Evolutionary conservation across 179 eudicot species (phyloP).

Genomic region (Actinidia arguta): DNA sequence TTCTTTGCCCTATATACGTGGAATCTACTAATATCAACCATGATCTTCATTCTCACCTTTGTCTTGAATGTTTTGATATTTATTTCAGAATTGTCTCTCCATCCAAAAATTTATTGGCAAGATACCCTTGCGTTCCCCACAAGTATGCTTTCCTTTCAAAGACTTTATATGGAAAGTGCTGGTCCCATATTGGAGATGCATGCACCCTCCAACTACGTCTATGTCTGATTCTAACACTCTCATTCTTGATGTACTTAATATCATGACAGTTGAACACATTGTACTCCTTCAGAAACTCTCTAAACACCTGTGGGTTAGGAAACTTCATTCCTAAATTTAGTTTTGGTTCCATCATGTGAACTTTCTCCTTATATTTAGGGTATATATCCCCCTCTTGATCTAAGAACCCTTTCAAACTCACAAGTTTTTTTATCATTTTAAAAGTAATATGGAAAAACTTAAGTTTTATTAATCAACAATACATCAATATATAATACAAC

Average conservation of each 20-base stretch:
- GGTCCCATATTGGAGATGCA: background rate
- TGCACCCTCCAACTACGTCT: background rate
- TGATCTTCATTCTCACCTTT: background rate
- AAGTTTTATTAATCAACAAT: too few relatives aligned
- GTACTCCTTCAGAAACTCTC: too few relatives aligned
- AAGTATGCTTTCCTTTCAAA: background rate
- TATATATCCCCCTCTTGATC: too few relatives aligned
- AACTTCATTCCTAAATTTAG: too few relatives aligned
- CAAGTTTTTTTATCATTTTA: too few relatives aligned
- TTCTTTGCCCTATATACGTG: background rate
- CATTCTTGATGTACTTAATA: background rate
- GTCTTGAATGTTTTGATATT: background rate
- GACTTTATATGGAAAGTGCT: background rate
- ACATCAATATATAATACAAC: too few relatives aligned
- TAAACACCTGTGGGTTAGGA: too few relatives aligned
- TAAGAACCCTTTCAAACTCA: too few relatives aligned
- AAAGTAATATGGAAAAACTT: too few relatives aligned
- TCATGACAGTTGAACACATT: background rate
- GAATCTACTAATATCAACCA: background rate
- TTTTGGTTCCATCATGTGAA: too few relatives aligned
- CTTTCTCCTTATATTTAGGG: too few relatives aligned
- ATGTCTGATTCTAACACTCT: background rate
- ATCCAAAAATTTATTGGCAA: background rate
- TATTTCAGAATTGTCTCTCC: background rate
- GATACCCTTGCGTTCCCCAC: background rate